A percentile compares a stretch with the other conserved stretches of the same genome.
Conservation (phyloP, 257 asterid genomes). For the Haberlea rhodopensis region DNA sequence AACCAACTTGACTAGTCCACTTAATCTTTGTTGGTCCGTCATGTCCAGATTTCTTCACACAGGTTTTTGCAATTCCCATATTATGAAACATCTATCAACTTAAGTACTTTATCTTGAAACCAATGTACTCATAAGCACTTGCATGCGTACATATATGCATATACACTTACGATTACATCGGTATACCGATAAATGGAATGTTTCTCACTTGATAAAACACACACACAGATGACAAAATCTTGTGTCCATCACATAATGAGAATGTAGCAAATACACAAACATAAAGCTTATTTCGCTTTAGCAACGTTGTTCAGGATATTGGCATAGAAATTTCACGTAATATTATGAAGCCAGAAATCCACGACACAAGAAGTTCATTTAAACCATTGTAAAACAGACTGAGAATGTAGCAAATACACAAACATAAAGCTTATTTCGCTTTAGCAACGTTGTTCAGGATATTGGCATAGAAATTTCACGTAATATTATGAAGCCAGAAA, state of each 20-base stretch:
- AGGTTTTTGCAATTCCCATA: neutral
- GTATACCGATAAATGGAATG: neutral
- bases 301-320: no score
- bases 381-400: no score
- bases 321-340: no score
- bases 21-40: conserved; percentile 4
- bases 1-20: neutral
- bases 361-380: no score
- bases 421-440: no score
- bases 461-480: neutral
- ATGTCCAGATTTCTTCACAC: neutral
- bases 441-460: neutral
- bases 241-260: neutral
- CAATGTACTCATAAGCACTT: neutral
- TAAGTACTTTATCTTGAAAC: neutral
- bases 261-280: neutral
- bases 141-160: no score
- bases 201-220: neutral
- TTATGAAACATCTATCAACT: neutral
- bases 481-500: no score
- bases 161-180: neutral
- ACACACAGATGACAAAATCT: neutral
- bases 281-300: no score
- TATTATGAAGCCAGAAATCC: no score
- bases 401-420: no score